These are phyloP conservation scores for Gnomoniopsis sp. DNA, from an alignment of 2,329 filamentous ascomycete genomes.

Conservation along the genomic window DNA sequence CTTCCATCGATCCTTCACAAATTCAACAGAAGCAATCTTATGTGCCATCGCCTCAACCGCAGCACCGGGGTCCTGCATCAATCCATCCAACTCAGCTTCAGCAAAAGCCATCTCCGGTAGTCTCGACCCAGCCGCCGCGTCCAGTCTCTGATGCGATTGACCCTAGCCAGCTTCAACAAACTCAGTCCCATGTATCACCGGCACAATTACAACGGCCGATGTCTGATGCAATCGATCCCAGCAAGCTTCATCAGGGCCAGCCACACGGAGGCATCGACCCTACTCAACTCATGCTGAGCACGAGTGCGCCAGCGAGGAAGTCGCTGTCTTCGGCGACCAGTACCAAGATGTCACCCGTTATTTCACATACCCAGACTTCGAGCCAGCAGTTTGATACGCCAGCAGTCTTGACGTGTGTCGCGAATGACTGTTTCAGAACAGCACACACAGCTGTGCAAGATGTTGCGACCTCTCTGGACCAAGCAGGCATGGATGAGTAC, in stretches of 20 bases:
- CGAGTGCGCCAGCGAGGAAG: conserved; percentile 16
- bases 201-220: background rate
- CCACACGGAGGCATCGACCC: conserved; percentile 9
- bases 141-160: background rate
- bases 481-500: conserved; percentile 59
- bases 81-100: background rate
- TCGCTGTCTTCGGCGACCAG: conserved; percentile 24
- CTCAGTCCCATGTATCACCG: background rate
- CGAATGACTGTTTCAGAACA: conserved; percentile 70
- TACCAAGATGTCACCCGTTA: conserved; percentile 23
- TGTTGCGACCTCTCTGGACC: conserved; percentile 47
- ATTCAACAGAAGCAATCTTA: background rate
- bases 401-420: conserved; percentile 64
- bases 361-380: conserved; percentile 24
- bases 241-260: conserved; percentile 1
- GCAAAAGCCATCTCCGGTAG: background rate
- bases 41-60: background rate
- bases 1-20: background rate
- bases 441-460: conserved; percentile 55
- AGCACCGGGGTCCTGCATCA: background rate
- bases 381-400: conserved; percentile 45
- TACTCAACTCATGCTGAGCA: conserved; percentile 17
- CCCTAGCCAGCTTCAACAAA: background rate
- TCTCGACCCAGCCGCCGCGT: background rate
- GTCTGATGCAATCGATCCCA: conserved; percentile 4